These are phyloP conservation scores for Xylaria palmicola DNA, from an alignment of 495 filamentous ascomycete genomes.

Conservation along the genomic window DNA sequence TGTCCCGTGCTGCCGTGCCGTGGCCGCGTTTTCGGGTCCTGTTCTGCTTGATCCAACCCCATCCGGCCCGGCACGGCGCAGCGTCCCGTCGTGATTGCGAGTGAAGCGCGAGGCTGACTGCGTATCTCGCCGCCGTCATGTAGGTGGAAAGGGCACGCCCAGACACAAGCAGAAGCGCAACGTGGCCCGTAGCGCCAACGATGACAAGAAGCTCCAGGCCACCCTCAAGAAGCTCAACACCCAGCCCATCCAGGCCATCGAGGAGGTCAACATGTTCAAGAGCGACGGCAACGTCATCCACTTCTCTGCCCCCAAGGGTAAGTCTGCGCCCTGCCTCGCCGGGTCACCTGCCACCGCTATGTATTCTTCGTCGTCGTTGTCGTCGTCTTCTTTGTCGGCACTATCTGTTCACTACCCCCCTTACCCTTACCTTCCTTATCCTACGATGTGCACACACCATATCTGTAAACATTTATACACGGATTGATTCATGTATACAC, in stretches of 20 bases:
- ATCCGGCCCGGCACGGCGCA: not conserved
- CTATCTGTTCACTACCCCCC: too few species aligned
- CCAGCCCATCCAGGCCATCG: constrained; percentile 96
- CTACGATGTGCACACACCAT: too few species aligned
- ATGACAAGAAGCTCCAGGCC: constrained; percentile 99
- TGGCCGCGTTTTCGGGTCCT: too few species aligned
- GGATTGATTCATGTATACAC: not conserved
- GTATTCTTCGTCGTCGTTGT: not conserved
- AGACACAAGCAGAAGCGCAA: constrained; percentile 98
- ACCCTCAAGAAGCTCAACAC: constrained; percentile 94
- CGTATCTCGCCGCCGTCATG: too few species aligned
- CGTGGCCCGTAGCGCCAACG: constrained; percentile 81
- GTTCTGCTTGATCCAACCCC: too few species aligned
- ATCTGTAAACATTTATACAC: too few species aligned
- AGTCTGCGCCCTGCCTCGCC: constrained; percentile 23
- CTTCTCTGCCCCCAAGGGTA: constrained; percentile 95
- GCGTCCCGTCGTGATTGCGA: not conserved
- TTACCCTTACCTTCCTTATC: not conserved
- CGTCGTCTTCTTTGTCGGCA: not conserved
- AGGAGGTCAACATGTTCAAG: constrained; percentile 99
- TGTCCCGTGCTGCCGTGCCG: too few species aligned
- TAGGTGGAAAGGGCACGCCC: constrained; percentile 92
- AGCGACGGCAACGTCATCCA: constrained; percentile 99
- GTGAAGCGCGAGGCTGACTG: constrained; percentile 12
- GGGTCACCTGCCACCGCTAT: not conserved